Evolutionary conservation across 2,329 filamentous ascomycete species (phyloP), one percentile per base, ranked within the genome.

Genomic region (Sclerotiophoma versabilis): DNA sequence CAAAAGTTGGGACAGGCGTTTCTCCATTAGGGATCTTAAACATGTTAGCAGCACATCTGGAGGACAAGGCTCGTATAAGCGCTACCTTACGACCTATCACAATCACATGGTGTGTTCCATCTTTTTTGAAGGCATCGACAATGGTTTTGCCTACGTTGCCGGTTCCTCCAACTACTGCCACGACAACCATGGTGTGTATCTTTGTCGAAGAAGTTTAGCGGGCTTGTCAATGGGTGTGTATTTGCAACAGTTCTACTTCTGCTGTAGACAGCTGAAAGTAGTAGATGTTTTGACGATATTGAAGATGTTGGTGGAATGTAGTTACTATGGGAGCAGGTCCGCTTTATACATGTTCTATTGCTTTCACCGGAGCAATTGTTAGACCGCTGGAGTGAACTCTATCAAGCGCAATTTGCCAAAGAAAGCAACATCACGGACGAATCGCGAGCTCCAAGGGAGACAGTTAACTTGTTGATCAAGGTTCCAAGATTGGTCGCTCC

Each of bases 161-260:
- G 0, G 76, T 77, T 12, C 80, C 80, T 42, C 80, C 80, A 5
- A 78, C 77, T 14, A 83, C 74, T 43, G 78, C 80, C 32, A 83
- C 69, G 17, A 75, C 64, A 12, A 70, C 62, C 78, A 79, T 80
- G 36, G 9, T 46, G 29, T 15, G 3, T 11, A 17, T 23, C 17
- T 15, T n/a, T n/a, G n/a, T n/a, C n/a, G n/a, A n/a, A n/a, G n/a
- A n/a, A n/a, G n/a, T n/a, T n/a, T n/a, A n/a, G 5, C n/a, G 30
- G 14, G 30, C 30, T 11, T 20, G 6, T 12, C 6, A 14, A 37
- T 26, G 8, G 22, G 17, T 30, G n/a, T 20, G 14, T 11, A 25
- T 29, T 5, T 22, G 17, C 3, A 5, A 19, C 20, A 10, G 7
- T 5, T 4, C 3, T 45, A 12, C 15, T 10, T 3, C 2, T 17